These are phyloP conservation scores for Lasiodiplodia sp. DNA, from an alignment of 2,329 filamentous ascomycete genomes.

Conservation along the genomic window DNA sequence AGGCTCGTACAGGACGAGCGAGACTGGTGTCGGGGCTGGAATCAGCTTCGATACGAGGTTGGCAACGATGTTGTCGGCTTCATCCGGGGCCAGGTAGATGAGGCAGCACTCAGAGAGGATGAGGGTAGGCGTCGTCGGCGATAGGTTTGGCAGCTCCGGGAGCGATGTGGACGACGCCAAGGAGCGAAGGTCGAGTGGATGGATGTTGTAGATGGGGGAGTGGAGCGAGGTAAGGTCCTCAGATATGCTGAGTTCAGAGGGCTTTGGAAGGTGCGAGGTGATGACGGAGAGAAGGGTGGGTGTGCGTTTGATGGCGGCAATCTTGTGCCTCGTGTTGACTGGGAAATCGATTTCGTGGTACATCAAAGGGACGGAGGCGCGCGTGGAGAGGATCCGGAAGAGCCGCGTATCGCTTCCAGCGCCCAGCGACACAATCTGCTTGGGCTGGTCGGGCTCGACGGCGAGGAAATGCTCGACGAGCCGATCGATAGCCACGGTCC, in stretches of 20 bases:
- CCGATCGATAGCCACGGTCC: constrained; percentile 81
- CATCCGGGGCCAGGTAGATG: constrained; percentile 77
- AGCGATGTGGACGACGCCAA: constrained; percentile 51
- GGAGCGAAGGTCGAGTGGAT: constrained; percentile 72
- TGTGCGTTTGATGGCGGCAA: constrained; percentile 50
- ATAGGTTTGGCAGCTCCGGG: constrained; percentile 53
- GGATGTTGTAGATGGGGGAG: constrained; percentile 61
- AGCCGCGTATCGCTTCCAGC: constrained; percentile 92
- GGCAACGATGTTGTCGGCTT: constrained; percentile 69
- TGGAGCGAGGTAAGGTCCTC: constrained; percentile 52
- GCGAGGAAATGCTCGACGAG: constrained; percentile 77
- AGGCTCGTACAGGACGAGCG: constrained; percentile 85
- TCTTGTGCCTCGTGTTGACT: constrained; percentile 73
- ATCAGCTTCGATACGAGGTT: constrained; percentile 45
- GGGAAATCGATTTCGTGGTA: constrained; percentile 97
- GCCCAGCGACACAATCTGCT: constrained; percentile 90
- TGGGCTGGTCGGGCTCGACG: constrained; percentile 47
- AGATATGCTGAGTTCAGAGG: constrained; percentile 46
- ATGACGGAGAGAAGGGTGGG: constrained; percentile 36
- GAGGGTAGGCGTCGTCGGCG: constrained; percentile 73
- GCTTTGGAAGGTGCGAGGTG: constrained; percentile 40
- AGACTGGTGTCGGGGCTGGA: constrained; percentile 58
- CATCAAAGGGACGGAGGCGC: constrained; percentile 58
- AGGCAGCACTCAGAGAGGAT: constrained; percentile 95
- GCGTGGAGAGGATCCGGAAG: constrained; percentile 72